Evolutionary conservation across 345 rosid genomes (phyloP), one percentile per base, ranked within the genome.

Genomic region (Gossypium australe): DNA sequence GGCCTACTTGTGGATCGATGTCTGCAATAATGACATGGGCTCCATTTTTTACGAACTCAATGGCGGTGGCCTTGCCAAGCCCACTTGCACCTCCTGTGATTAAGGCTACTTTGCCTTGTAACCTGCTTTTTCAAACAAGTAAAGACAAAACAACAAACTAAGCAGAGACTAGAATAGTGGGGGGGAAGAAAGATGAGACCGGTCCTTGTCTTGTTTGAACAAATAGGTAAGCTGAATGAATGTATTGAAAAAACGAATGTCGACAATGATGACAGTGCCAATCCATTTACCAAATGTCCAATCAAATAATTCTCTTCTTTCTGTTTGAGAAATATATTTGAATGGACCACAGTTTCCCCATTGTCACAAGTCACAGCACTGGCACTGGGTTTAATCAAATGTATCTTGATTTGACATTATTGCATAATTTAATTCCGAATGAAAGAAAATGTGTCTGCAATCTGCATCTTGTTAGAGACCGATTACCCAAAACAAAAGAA

Each of bases 11-110:
- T 0, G 77, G 61, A 29, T 93, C 71, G 0, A 73, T 24, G 44
- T 91, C 97, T 0, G 84, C 92, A 8, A 93, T 82, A 13, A 87
- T 58, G 2, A 93, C 90, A 57, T 75, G 84, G 41, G 98, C 94
- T 76, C 97, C 95, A 11, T 87, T 82, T 20, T 75, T 74, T 67
- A 86, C 41, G 76, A 91, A 93, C 71, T 86, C 87, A 0, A 67
- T 70, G 60, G 90, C 92, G 1, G 94, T 88, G 72, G 95, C 88
- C 83, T 86, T 87, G 38, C 98, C 98, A 1, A 93, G 80, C 77
- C 98, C 98, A 45, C 88, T 89, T 27, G 89, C 97, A 1, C 92
- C 95, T 0, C 98, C 98, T 0, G 98, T 87, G 70, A 90, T 85
- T 1, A 91, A 76, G 20, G 95, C 97, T 11, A 90, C 88, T 76